phyloP scores from a whole-genome alignment of 2,329 filamentous ascomycete species.

The Thelonectria rubi region DNA sequence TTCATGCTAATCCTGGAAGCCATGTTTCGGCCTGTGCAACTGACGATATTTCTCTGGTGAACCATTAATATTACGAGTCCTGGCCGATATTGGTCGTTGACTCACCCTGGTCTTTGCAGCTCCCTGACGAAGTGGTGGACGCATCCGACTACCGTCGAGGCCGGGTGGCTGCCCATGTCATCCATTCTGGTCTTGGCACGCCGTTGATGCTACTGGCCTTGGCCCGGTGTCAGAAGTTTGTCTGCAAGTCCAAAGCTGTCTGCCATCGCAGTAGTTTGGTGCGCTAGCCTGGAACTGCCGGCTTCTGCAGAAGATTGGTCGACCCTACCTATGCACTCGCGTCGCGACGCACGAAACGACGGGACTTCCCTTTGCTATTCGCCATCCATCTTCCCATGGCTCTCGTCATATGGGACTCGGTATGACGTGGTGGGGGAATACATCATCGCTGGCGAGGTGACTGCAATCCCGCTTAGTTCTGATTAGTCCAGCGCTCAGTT shows the following conservation, averaged over 20 bases:
- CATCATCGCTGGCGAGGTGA: neutral
- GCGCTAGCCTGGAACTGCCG: constrained; percentile 25
- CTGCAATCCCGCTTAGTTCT: neutral
- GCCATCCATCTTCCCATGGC: constrained; percentile 1
- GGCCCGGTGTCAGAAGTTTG: constrained; percentile 19
- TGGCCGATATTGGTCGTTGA: constrained; percentile 7
- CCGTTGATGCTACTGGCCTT: constrained; percentile 16
- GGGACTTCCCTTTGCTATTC: constrained; percentile 4
- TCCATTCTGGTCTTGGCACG: constrained; percentile 13
- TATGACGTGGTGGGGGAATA: neutral
- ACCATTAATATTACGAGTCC: constrained; percentile 7
- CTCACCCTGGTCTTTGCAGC: constrained; percentile 3
- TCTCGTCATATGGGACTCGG: neutral
- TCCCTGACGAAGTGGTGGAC: neutral
- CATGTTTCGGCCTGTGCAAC: constrained; percentile 14
- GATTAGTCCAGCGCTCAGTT: neutral
- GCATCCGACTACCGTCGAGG: constrained; percentile 4
- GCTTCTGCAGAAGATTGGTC: constrained; percentile 3
- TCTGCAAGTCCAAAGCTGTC: constrained; percentile 5
- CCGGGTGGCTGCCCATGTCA: constrained; percentile 11
- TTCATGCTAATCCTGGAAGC: neutral
- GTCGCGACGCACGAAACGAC: neutral
- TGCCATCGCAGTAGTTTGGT: constrained; percentile 21
- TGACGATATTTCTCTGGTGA: constrained; percentile 8
- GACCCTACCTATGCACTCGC: neutral